A percentile compares a stretch with the other conserved stretches of the same genome.
phyloP scores from a whole-genome alignment of 1,284 basidiomycete genomes.

The Leccinum pachyderme region DNA sequence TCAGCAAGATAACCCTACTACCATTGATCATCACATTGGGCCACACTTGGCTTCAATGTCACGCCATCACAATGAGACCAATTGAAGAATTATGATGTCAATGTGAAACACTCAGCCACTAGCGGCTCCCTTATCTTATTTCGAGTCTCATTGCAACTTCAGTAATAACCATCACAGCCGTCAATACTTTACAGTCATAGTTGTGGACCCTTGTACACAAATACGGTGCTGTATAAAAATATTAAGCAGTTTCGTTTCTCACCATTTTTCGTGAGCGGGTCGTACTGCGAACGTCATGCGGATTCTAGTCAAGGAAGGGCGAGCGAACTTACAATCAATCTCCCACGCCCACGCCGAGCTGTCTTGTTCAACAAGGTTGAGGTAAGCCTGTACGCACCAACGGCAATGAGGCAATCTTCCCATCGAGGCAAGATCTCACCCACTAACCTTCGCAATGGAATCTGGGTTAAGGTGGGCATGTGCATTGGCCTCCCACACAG shows the following conservation, averaged over 20 bases:
- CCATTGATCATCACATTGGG: too few species aligned
- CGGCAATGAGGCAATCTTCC: slow-evolving; percentile 22
- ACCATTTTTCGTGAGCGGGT: slow-evolving; percentile 46
- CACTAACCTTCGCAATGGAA: slow-evolving; percentile 56
- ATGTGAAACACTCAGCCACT: too few species aligned
- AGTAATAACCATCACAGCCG: background rate
- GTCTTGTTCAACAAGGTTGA: slow-evolving; percentile 58
- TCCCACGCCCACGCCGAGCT: slow-evolving; percentile 69
- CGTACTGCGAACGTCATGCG: slow-evolving; percentile 31
- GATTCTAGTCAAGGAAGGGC: background rate
- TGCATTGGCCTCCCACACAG: slow-evolving; percentile 46
- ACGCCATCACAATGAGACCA: too few species aligned
- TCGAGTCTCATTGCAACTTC: background rate
- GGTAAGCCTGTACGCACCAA: slow-evolving; percentile 41
- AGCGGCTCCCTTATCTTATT: too few species aligned
- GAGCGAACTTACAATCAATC: slow-evolving; percentile 51
- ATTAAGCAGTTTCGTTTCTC: slow-evolving; percentile 3
- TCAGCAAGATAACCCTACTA: too few species aligned
- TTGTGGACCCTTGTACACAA: background rate
- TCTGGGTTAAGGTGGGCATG: slow-evolving; percentile 55
- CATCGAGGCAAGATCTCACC: background rate
- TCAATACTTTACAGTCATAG: background rate
- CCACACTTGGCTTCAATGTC: too few species aligned
- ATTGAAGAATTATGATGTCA: too few species aligned
- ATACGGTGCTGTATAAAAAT: background rate